Evolutionary conservation across 73 alveolate species (phyloP).

Genomic region (Paramecium sexaurelia): DNA sequence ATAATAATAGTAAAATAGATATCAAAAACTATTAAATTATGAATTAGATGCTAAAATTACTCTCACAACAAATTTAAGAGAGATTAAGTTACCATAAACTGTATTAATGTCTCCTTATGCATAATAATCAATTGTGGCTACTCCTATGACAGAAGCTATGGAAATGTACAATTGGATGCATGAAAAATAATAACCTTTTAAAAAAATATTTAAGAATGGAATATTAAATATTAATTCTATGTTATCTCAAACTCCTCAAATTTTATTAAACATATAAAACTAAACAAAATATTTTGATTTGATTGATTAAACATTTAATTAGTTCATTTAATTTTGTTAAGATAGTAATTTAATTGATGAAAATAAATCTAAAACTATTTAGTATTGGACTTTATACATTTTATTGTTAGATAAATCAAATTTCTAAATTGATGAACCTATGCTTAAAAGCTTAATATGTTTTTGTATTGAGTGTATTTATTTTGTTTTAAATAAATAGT

Average conservation of each 20-base stretch:
- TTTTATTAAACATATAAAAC: not conserved
- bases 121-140: slow-evolving; percentile 28
- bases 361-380: slow-evolving; percentile 17
- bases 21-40: slow-evolving; percentile 39
- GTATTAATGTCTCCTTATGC: slow-evolving; percentile 59
- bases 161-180: slow-evolving; percentile 59
- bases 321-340: not conserved
- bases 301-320: slow-evolving; percentile 16
- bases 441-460: not conserved
- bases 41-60: slow-evolving; percentile 32
- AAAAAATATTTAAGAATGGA: slow-evolving; percentile 26
- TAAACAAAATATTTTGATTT: not conserved
- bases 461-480: not conserved
- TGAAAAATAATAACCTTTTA: slow-evolving; percentile 36
- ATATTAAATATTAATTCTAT: not conserved
- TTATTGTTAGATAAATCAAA: slow-evolving; percentile 12
- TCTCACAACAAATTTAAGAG: slow-evolving; percentile 33
- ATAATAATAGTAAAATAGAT: not conserved
- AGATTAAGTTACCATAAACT: slow-evolving; percentile 37
- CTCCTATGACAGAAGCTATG: slow-evolving; percentile 56
- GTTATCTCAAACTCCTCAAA: not conserved
- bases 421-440: not conserved
- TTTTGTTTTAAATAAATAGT: not conserved
- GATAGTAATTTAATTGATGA: slow-evolving; percentile 1
- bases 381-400: slow-evolving; percentile 36